Conservation (phyloP, 2,329 filamentous ascomycete species). For the Sporothrix schenckii region DNA sequence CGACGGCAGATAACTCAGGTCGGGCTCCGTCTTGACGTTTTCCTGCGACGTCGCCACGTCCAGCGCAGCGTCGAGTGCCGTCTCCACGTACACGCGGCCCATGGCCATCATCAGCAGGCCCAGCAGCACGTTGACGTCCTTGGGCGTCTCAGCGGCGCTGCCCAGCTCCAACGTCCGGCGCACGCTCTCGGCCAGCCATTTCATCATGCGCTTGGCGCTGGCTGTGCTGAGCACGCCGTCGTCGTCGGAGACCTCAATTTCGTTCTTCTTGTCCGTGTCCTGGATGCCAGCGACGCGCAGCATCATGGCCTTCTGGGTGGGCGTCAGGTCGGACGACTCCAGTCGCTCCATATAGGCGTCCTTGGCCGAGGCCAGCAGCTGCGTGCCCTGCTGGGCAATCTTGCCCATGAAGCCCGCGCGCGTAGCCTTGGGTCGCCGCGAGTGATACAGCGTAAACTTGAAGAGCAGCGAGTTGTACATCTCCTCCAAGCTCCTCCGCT, state of each 20-base stretch:
- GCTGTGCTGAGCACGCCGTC: constrained; percentile 80
- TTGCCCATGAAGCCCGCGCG: constrained; percentile 86
- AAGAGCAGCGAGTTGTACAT: constrained; percentile 89
- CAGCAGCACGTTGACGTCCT: constrained; percentile 84
- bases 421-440: constrained; percentile 80
- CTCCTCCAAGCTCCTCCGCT: constrained; percentile 72
- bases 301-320: constrained; percentile 88
- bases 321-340: constrained; percentile 83
- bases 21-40: constrained; percentile 78
- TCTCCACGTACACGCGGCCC: constrained; percentile 78
- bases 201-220: constrained; percentile 97
- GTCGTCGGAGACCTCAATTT: constrained; percentile 87
- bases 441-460: constrained; percentile 96
- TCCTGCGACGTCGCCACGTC: constrained; percentile 79
- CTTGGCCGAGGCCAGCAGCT: constrained; percentile 82
- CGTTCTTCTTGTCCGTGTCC: constrained; percentile 74
- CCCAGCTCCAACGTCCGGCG: constrained; percentile 89
- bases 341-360: constrained; percentile 89
- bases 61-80: constrained; percentile 67
- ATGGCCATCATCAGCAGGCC: constrained; percentile 83
- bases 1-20: constrained; percentile 78
- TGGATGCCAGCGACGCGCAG: constrained; percentile 84
- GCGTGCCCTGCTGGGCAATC: constrained; percentile 84
- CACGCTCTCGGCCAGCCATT: constrained; percentile 94
- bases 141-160: constrained; percentile 83